Percentiles rank a stretch among this genome's conserved stretches.
phyloP scores from a whole-genome alignment of 2,329 filamentous ascomycete genomes.

The Harringtonia lauricola region DNA sequence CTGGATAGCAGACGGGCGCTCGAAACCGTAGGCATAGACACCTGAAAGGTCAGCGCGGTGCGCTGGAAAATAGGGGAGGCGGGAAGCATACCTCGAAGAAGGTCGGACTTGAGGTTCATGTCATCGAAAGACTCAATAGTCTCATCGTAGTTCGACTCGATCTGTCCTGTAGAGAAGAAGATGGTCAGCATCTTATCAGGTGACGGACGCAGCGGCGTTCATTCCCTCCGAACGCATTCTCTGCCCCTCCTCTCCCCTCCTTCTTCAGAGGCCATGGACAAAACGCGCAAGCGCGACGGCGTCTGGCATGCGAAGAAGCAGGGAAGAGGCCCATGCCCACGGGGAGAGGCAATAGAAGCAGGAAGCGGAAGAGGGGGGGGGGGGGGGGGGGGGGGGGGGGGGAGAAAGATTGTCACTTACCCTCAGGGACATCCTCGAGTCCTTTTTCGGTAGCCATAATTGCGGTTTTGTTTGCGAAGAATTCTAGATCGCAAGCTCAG shows the following conservation, averaged over 20 bases:
- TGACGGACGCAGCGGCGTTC: too few species aligned
- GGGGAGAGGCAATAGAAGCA: not conserved
- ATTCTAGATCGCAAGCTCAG: conserved; percentile 66
- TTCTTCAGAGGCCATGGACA: too few species aligned
- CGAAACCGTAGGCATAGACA: conserved; percentile 99
- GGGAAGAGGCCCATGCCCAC: too few species aligned
- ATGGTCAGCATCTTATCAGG: conserved; percentile 4
- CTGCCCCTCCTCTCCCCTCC: too few species aligned
- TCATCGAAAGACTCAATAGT: conserved; percentile 98
- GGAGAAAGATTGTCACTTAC: conserved; percentile 42
- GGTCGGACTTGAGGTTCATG: conserved; percentile 94
- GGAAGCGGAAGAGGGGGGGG: not conserved
- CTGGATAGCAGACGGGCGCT: conserved; percentile 98
- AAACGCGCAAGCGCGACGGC: too few species aligned
- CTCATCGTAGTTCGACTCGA: conserved; percentile 99
- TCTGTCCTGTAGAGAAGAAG: conserved; percentile 58
- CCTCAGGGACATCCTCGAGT: conserved; percentile 94
- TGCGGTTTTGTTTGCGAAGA: conserved; percentile 51
- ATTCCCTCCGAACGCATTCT: too few species aligned
- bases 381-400: not conserved
- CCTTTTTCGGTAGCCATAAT: conserved; percentile 98
- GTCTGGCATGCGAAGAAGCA: too few species aligned
- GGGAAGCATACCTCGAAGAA: conserved; percentile 69
- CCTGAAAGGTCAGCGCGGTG: conserved; percentile 31
- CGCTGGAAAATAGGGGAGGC: not conserved